phyloP scores from a whole-genome alignment of 208 protist genomes.

The Trichomonas gallinae region DNA sequence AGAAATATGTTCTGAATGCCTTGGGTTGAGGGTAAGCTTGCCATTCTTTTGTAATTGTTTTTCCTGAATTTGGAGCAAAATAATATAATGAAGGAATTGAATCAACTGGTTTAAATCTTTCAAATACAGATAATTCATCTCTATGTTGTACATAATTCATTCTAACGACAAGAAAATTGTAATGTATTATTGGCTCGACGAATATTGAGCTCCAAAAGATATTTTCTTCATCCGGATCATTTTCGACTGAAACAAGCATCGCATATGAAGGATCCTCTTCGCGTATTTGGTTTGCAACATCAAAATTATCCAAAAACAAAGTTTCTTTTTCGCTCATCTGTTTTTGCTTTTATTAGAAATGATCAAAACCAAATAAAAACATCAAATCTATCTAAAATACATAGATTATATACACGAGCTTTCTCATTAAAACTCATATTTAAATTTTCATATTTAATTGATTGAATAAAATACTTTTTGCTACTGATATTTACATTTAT shows the following conservation, averaged over 20 bases:
- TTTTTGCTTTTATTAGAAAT: too few species aligned
- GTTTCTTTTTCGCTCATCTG: neutral
- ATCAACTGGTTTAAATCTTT: neutral
- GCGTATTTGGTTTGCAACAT: neutral
- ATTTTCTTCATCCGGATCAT: neutral
- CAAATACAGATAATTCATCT: neutral
- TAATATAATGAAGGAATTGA: neutral
- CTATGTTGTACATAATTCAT: neutral
- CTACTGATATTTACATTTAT: too few species aligned
- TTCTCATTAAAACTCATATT: too few species aligned
- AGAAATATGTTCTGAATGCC: neutral
- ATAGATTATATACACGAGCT: too few species aligned
- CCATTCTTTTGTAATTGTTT: neutral
- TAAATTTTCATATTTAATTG: too few species aligned
- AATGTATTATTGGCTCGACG: neutral
- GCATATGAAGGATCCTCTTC: neutral
- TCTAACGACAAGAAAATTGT: neutral
- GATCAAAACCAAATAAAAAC: too few species aligned
- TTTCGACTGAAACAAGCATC: neutral
- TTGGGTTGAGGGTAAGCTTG: neutral
- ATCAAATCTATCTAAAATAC: too few species aligned
- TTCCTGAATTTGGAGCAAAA: neutral
- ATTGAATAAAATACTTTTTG: too few species aligned
- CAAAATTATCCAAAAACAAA: neutral
- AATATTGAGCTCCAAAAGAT: neutral